Conservation (phyloP, 139 green algal species). For the Chlamydomonas sp. region DNA sequence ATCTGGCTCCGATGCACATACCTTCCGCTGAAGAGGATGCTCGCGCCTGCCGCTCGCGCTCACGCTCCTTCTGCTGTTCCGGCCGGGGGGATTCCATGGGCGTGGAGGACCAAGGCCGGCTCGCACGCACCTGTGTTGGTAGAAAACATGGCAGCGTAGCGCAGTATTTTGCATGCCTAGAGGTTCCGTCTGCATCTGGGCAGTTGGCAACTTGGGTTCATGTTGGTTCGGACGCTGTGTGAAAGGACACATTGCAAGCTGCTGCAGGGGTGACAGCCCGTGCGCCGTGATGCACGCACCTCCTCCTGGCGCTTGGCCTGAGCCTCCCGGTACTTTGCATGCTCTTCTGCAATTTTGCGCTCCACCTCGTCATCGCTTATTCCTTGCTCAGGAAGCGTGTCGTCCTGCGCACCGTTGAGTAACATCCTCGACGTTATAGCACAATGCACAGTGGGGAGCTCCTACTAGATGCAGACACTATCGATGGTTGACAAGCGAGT, state of each 20-base stretch:
- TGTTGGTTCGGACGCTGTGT: no score
- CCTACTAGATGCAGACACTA: no score
- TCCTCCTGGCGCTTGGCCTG: constrained; percentile 41
- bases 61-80: constrained; percentile 24
- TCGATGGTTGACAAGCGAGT: no score
- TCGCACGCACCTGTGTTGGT: constrained; percentile 22
- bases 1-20: no score
- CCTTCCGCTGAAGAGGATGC: not conserved
- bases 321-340: constrained; percentile 41
- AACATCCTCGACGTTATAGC: not conserved
- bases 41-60: constrained; percentile 15
- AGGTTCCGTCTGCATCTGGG: no score
- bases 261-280: not conserved
- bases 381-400: not conserved
- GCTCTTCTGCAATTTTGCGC: constrained; percentile 36
- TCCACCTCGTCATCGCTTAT: constrained; percentile 30
- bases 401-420: not conserved
- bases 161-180: no score
- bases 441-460: no score
- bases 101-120: constrained; percentile 40
- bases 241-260: no score
- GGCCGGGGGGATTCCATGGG: constrained; percentile 41
- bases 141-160: not conserved
- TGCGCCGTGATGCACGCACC: not conserved
- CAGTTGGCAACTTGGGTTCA: no score